These are phyloP conservation scores for Papiliotrema laurentii DNA, from an alignment of 1,284 basidiomycete species.

Conservation along the genomic window DNA sequence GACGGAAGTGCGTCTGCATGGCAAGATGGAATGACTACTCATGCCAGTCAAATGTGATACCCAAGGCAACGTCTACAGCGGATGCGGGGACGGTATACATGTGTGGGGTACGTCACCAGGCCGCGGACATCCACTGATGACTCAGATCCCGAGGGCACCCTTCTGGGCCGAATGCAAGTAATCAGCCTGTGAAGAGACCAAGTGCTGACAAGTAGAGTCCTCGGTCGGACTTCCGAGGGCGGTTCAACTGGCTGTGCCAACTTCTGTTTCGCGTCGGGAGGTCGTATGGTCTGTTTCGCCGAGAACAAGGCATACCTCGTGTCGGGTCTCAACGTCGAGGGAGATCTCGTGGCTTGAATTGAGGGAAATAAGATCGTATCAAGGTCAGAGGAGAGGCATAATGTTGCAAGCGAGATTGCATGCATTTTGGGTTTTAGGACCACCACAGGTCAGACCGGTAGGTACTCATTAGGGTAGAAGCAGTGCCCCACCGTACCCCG, in stretches of 20 bases:
- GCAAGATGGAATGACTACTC: background rate
- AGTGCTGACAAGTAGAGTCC: conserved; percentile 1
- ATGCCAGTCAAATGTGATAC: conserved; percentile 19
- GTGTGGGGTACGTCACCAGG: conserved; percentile 19
- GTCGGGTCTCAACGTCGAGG: conserved; percentile 10
- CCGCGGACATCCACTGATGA: background rate
- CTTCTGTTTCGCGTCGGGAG: conserved; percentile 26
- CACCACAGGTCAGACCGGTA: too few relatives aligned
- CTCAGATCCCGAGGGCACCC: conserved; percentile 10
- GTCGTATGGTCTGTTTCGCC: conserved; percentile 19
- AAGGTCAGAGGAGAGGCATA: too few relatives aligned
- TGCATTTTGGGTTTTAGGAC: too few relatives aligned
- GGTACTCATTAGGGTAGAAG: too few relatives aligned
- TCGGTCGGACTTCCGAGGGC: conserved; percentile 9
- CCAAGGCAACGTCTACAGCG: conserved; percentile 22
- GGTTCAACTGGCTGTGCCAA: conserved; percentile 20
- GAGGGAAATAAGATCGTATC: too few relatives aligned
- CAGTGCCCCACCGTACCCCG: too few relatives aligned
- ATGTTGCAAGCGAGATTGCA: too few relatives aligned
- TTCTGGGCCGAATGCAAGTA: conserved; percentile 26
- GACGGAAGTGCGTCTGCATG: conserved; percentile 21
- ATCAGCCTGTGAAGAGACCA: background rate
- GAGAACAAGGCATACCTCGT: conserved; percentile 22
- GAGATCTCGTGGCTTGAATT: too few relatives aligned
- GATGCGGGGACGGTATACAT: conserved; percentile 28